These are phyloP conservation scores for Microbotryum scabiosae DNA, from an alignment of 1,284 basidiomycete genomes.

Conservation along the genomic window DNA sequence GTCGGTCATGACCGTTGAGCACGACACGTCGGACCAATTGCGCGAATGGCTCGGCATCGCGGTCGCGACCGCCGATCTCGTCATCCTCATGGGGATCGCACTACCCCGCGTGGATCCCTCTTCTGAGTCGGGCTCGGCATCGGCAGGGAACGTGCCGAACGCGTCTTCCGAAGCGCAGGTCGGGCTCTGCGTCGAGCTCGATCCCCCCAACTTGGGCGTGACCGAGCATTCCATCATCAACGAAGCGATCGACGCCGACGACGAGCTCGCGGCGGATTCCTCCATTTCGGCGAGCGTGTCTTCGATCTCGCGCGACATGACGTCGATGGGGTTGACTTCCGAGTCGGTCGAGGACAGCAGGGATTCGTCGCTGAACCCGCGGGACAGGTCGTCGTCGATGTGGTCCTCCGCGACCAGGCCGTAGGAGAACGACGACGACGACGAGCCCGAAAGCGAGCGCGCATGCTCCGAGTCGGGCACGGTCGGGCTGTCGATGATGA, in stretches of 20 bases:
- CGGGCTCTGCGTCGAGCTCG: no score
- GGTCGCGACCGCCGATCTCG: not conserved
- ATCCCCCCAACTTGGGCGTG: no score
- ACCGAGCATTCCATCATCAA: not conserved
- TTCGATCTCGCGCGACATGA: slow-evolving; percentile 20
- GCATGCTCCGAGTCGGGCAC: no score
- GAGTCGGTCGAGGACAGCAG: not conserved
- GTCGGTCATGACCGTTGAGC: slow-evolving; percentile 4
- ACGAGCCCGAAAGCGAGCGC: no score
- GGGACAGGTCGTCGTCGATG: no score
- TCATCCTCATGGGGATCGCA: not conserved
- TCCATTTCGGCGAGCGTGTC: slow-evolving; percentile 18
- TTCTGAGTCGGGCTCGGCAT: not conserved
- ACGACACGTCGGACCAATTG: not conserved
- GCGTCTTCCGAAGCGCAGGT: no score
- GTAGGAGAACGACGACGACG: no score
- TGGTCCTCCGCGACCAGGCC: no score
- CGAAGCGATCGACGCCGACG: slow-evolving; percentile 7
- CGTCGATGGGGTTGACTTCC: slow-evolving; percentile 2
- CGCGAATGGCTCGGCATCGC: not conserved
- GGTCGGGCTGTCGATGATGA: no score
- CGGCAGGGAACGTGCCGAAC: not conserved
- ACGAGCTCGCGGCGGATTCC: slow-evolving; percentile 3
- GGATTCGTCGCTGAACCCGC: no score
- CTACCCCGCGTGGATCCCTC: not conserved